Base-by-base conservation (phyloP, 352 stramenopile genomes). In the Pythium guiyangense region DNA sequence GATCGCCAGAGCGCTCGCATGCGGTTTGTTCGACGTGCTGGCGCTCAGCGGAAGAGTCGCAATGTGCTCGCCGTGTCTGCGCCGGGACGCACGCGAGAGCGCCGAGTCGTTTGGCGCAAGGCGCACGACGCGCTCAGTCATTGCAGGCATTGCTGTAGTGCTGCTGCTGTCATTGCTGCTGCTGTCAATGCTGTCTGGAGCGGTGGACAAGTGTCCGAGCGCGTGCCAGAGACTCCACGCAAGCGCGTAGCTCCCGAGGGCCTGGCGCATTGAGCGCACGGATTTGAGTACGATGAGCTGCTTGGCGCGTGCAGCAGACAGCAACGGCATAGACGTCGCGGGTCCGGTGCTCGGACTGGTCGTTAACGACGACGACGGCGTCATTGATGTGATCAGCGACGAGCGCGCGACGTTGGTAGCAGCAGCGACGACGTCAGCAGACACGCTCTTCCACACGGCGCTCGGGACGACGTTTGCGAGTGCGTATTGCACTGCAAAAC, bases 201-300 rank as follows among this genome's bases (percentile, higher is more conserved):
- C 26, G 3, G 20, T 35, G 27, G 31, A 47, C 11, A 17, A 39
- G 49, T 11, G 14, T 35, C 40, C 43, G n/a, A 58, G 59, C 60
- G 64, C 60, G 14, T 54, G 64, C 67, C 72, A 92, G 4, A 84
- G 47, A 66, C 57, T 67, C 75, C 71, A 89, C 17, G 74, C 61
- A 10, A 90, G 58, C 52, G 77, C 80, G 59, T 91, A 91, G 65
- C 77, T 91, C 43, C 71, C 80, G 4, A 67, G 56, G 2, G 63
- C 52, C 27, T 78, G 67, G 4, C 84, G 80, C 44, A 87, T 18
- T 8, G 70, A 71, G 17, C 75, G 79, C 35, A 89, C 46, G n/a
- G 77, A 70, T 57, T 76, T 69, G 47, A 87, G 53, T 27, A 74
- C 46, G 14, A 87, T 29, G 17, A 85, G 34, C 6, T 73, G 79